Base-by-base conservation (phyloP, 306 rosid genomes). In the Alnus rubra region DNA sequence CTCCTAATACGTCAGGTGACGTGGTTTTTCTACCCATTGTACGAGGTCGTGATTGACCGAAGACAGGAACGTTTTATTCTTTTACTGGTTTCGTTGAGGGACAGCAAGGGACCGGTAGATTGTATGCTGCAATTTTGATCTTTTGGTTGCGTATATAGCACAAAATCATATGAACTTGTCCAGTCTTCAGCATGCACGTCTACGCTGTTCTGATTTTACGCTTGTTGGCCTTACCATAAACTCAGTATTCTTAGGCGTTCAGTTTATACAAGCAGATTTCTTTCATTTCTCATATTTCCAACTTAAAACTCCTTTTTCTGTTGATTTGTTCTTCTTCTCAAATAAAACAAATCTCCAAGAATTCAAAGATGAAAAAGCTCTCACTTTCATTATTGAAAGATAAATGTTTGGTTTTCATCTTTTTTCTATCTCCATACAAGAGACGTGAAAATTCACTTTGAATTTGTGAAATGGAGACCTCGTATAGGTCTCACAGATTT, bases 1-100 rank as follows among this genome's bases (percentile, higher is more conserved):
- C 28, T 23, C 72, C 73, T 79, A 73, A 35, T 71, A 11, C 79
- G 67, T 80, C 67, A 53, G 65, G 59, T 74, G 79, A 65, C 74
- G 73, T 44, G 71, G 28, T 14, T 62, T 80, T 42, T 7, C 74
- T 65, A 42, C 62, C 10, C 60, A 9, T 39, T 62, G n/a, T 70
- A 62, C 19, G 76, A 51, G 72, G 14, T 75, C 50, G 70, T 70
- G 30, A 52, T 52, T 54, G 62, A 30, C 42, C 67, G 12, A 12
- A 62, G 14, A 9, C 76, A 16, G 64, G 28, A 8, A 18, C 53
- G 1, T 19, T 48, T 54, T 35, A 16, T 62, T 50, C 54, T 28
- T 19, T 76, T 76, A 13, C 44, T 33, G 48, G 39, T 60, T 69
- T 73, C 51, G 28, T 37, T 33, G 23, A 16, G n/a, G 13, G 10